Evolutionary conservation across 2,329 filamentous ascomycete species (phyloP).

Genomic region (Pseudocercospora fijiensis): DNA sequence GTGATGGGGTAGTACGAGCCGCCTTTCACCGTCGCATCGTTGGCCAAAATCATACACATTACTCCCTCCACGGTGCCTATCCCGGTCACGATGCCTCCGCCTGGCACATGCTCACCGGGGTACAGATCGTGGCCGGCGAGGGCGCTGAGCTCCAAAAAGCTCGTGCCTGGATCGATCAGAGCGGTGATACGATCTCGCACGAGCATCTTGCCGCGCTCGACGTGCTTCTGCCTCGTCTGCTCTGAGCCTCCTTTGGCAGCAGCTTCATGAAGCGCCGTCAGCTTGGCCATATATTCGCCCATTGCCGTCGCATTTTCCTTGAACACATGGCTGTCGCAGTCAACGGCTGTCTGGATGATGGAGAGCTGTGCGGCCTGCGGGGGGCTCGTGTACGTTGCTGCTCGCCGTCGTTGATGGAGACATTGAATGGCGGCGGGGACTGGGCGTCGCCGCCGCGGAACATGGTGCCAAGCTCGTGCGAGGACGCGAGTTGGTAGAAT

Average conservation of each 20-base stretch:
- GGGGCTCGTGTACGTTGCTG: slow-evolving; percentile 75
- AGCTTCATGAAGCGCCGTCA: slow-evolving; percentile 68
- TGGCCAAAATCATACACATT: slow-evolving; percentile 88
- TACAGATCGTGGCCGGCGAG: slow-evolving; percentile 86
- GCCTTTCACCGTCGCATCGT: slow-evolving; percentile 96
- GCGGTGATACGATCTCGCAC: slow-evolving; percentile 84
- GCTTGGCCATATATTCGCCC: slow-evolving; percentile 66
- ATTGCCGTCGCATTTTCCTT: slow-evolving; percentile 78
- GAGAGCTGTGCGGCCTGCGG: slow-evolving; percentile 84
- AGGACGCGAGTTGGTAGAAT: slow-evolving; percentile 17
- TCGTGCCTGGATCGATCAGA: slow-evolving; percentile 82
- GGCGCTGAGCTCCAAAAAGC: slow-evolving; percentile 91
- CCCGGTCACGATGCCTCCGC: slow-evolving; percentile 88
- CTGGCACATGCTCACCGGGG: slow-evolving; percentile 79
- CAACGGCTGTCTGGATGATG: slow-evolving; percentile 71
- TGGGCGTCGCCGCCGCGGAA: slow-evolving; percentile 20
- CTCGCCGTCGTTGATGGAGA: slow-evolving; percentile 40
- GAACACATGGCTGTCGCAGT: slow-evolving; percentile 74
- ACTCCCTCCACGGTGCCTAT: slow-evolving; percentile 88
- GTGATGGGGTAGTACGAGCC: slow-evolving; percentile 97
- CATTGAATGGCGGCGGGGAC: slow-evolving; percentile 19
- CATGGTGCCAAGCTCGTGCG: slow-evolving; percentile 19
- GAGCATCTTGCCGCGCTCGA: slow-evolving; percentile 88
- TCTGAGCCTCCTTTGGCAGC: slow-evolving; percentile 70
- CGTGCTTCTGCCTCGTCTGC: slow-evolving; percentile 83